Base-by-base conservation (phyloP, 2,329 filamentous ascomycete species). In the Hansfordia pulvinata region DNA sequence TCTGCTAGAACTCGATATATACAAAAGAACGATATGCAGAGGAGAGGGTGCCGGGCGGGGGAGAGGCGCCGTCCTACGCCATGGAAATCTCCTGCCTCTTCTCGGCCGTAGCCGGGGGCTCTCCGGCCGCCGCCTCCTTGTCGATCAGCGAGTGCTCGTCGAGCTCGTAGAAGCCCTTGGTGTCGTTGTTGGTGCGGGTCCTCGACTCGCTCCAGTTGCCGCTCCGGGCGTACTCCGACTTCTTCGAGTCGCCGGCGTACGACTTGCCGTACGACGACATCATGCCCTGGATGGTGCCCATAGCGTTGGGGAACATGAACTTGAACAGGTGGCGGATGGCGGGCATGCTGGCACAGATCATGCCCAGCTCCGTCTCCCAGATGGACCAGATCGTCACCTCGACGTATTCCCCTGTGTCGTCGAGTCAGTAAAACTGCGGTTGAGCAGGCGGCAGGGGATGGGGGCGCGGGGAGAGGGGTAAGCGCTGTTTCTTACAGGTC, bases 301-400 rank as follows among this genome's bases (percentile, higher is more conserved):
- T 11, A 10, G 20, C 24, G 19, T 23, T 19, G 14, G 24, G 26
- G 10, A 24, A 26, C 15, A 18, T 23, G 11, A 9, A 19, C 14
- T 9, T 11, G 28, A 48, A 35, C 10, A 48, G 35, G 9, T 35
- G 28, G n/a, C 43, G 44, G 6, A 46, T 34, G n/a, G 47, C 41
- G 1, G 56, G 56, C 37, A 60, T 49, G 39, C 56, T 57, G 6
- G 52, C 52, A 35, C 56, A 59, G n/a, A 60, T 50, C 27, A 60
- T 53, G 15, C 53, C 54, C 2, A 56, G 46, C 31, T 56, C 47
- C 30, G 56, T 43, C 35, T 60, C 56, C 16, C 59, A 44, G 9
- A 48, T 49, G 11, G 47, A 52, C 56, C 56, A 60, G 27, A 49
- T 50, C 11, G 47, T 38, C 6, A 53, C 49, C 4, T 47, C 47